phyloP scores from a whole-genome alignment of 768 basidiomycete genomes.

The Suillus plorans region DNA sequence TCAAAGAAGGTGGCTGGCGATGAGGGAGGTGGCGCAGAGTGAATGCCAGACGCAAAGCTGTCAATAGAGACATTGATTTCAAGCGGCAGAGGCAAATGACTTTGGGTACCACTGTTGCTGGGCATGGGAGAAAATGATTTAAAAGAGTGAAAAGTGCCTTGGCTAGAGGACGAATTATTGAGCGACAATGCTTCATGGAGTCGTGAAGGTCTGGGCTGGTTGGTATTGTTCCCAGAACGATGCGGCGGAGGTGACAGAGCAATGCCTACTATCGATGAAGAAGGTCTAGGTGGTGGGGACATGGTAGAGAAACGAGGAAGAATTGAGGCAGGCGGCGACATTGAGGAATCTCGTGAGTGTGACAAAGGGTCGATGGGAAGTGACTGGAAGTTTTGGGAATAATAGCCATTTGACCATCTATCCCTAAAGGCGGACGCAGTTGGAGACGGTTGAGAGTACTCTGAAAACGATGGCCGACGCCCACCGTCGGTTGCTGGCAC shows the following conservation, averaged over 20 bases:
- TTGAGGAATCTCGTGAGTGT: slow-evolving; percentile 22
- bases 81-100: slow-evolving; percentile 24
- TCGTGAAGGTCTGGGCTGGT: slow-evolving; percentile 19
- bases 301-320: slow-evolving; percentile 27
- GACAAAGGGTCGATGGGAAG: slow-evolving; percentile 12
- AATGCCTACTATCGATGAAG: slow-evolving; percentile 56
- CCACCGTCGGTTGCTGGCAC: slow-evolving; percentile 33
- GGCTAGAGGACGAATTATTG: slow-evolving; percentile 27
- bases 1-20: slow-evolving; percentile 77
- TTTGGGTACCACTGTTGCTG: slow-evolving; percentile 10
- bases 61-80: slow-evolving; percentile 48
- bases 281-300: slow-evolving; percentile 62
- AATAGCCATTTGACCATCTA: slow-evolving; percentile 37
- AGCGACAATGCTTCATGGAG: slow-evolving; percentile 14
- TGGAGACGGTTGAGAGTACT: slow-evolving; percentile 71
- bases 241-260: slow-evolving; percentile 57
- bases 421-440: slow-evolving; percentile 82
- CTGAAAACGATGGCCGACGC: slow-evolving; percentile 59
- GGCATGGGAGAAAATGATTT: slow-evolving; percentile 26
- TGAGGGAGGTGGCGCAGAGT: slow-evolving; percentile 62
- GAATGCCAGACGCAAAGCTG: slow-evolving; percentile 44
- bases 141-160: slow-evolving; percentile 31
- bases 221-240: slow-evolving; percentile 20
- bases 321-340: slow-evolving; percentile 14
- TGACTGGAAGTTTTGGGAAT: slow-evolving; percentile 27